phyloP scores from a whole-genome alignment of 106 monocot genomes.

The Triglochin maritima region DNA sequence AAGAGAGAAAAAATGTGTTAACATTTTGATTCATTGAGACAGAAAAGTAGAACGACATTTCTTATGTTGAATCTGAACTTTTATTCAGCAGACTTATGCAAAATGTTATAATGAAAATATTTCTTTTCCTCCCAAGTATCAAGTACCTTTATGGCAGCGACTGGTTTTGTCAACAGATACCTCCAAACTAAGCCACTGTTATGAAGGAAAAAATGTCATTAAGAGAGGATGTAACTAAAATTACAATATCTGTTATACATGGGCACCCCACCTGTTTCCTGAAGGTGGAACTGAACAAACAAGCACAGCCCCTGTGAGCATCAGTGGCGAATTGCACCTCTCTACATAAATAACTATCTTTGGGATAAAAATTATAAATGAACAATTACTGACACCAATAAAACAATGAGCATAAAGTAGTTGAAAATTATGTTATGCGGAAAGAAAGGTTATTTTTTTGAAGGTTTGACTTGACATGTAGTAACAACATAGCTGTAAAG shows the following conservation, averaged over 20 bases:
- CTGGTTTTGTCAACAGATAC: slow-evolving; percentile 40
- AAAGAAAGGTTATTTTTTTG: too few species aligned
- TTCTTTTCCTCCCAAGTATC: not conserved
- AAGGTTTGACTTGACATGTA: too few species aligned
- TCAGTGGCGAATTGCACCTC: slow-evolving; percentile 17
- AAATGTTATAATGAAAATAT: too few species aligned
- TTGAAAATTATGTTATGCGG: too few species aligned
- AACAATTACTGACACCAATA: not conserved
- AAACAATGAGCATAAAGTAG: not conserved
- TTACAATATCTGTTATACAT: not conserved
- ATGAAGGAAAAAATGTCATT: not conserved
- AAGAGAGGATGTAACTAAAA: not conserved
- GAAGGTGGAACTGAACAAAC: slow-evolving; percentile 77
- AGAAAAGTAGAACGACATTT: too few species aligned
- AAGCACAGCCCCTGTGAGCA: slow-evolving; percentile 65
- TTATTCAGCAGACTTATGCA: too few species aligned
- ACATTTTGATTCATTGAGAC: too few species aligned
- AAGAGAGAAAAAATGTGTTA: too few species aligned
- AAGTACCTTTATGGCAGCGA: slow-evolving; percentile 52
- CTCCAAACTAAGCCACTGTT: slow-evolving; percentile 44
- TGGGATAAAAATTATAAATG: slow-evolving; percentile 1
- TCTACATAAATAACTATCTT: slow-evolving; percentile 1
- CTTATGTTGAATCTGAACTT: too few species aligned
- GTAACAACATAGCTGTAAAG: too few species aligned
- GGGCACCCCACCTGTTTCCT: slow-evolving; percentile 48